Conservation (phyloP, 345 rosid species). For the Punica granatum region DNA sequence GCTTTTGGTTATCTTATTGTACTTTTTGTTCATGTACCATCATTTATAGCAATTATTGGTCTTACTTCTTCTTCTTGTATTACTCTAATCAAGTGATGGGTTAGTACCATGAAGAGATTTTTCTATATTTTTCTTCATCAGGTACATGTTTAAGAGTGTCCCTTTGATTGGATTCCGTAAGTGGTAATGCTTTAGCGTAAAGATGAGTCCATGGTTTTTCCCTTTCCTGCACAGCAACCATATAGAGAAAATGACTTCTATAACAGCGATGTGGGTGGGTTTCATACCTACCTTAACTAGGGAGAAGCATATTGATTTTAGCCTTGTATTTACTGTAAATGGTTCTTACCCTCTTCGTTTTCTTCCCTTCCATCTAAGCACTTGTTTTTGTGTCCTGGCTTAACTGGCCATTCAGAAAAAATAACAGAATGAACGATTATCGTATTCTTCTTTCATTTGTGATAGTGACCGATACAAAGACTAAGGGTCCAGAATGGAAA, state of each 20-base stretch:
- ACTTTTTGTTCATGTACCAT: neutral
- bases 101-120: neutral
- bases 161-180: neutral
- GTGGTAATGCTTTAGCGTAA: neutral
- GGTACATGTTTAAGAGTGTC: neutral
- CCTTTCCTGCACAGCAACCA: neutral
- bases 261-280: no score
- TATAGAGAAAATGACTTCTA: neutral
- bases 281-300: no score
- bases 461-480: no score
- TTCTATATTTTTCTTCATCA: neutral
- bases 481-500: neutral
- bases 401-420: neutral
- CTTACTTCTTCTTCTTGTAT: neutral
- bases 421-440: neutral
- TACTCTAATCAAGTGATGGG: no score
- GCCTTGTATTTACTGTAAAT: neutral
- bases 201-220: neutral
- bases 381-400: neutral
- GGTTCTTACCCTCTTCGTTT: neutral
- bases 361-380: neutral
- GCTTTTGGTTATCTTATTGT: neutral
- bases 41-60: neutral
- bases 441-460: neutral
- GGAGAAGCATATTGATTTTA: neutral